phyloP scores from a whole-genome alignment of 2,329 filamentous ascomycete genomes.

The Microdochium trichocladiopsis region DNA sequence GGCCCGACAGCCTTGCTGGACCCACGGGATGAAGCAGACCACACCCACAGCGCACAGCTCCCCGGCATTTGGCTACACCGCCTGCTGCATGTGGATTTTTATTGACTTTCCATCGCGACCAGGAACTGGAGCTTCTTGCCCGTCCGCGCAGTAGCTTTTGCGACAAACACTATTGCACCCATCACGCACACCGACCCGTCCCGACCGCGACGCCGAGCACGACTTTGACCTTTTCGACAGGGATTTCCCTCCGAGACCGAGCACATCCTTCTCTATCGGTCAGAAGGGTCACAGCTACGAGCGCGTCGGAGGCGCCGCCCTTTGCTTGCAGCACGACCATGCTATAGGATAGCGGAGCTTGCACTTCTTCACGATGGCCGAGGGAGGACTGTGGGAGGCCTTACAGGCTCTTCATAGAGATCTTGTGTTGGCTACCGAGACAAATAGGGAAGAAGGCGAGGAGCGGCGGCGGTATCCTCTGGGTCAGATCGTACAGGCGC shows the following conservation, averaged over 20 bases:
- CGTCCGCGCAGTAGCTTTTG: conserved; percentile 3
- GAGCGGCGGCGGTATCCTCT: conserved; percentile 52
- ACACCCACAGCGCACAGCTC: neutral
- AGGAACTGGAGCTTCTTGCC: neutral
- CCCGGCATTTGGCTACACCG: neutral
- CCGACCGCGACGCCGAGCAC: too few relatives aligned
- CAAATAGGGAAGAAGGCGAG: conserved; percentile 51
- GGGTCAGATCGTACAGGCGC: conserved; percentile 11
- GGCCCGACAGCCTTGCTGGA: neutral
- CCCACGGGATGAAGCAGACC: neutral
- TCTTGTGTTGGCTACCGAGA: conserved; percentile 68
- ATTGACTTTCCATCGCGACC: neutral
- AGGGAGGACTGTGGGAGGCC: conserved; percentile 64
- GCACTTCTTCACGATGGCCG: conserved; percentile 54
- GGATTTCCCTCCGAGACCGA: neutral
- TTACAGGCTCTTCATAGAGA: conserved; percentile 83
- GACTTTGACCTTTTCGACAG: too few relatives aligned
- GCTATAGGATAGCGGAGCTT: conserved; percentile 30
- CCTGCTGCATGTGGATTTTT: conserved; percentile 1
- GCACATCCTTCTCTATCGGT: too few relatives aligned
- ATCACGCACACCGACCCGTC: neutral
- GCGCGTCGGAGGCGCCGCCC: neutral
- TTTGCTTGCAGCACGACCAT: conserved; percentile 20
- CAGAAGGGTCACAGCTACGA: neutral
- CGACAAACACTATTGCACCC: neutral